phyloP scores from a whole-genome alignment of 2,329 filamentous ascomycete species.

The Colletotrichum salicis region DNA sequence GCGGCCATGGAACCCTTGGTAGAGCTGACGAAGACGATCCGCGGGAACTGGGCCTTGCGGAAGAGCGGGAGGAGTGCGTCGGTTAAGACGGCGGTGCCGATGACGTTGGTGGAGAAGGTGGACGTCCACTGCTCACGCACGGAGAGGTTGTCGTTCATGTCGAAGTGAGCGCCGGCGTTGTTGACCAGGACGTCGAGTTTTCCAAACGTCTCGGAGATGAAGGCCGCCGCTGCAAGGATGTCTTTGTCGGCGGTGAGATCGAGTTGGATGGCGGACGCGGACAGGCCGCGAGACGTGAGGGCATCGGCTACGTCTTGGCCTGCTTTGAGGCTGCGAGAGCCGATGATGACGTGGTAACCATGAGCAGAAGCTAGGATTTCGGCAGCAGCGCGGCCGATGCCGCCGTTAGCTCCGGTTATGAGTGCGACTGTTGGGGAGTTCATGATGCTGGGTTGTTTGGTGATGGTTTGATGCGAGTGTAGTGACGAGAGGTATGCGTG shows the following conservation, averaged over 20 bases:
- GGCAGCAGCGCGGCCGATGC: neutral
- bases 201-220: neutral
- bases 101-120: neutral
- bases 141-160: neutral
- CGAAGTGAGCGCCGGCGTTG: neutral
- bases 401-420: neutral
- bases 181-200: neutral
- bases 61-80: neutral
- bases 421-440: neutral
- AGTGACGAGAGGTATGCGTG: neutral
- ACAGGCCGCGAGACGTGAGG: neutral
- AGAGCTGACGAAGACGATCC: neutral
- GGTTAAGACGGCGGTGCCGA: neutral
- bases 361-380: neutral
- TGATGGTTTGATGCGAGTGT: neutral
- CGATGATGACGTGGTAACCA: neutral
- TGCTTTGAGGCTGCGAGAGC: neutral
- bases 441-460: neutral
- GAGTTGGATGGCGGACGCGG: neutral
- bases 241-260: neutral
- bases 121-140: neutral
- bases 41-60: neutral
- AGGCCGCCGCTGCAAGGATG: neutral
- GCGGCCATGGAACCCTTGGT: neutral
- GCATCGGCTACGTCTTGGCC: neutral